Evolutionary conservation across 768 basidiomycete genomes (phyloP), one percentile per base, ranked within the genome.

Genomic region (Auricularia sp.): DNA sequence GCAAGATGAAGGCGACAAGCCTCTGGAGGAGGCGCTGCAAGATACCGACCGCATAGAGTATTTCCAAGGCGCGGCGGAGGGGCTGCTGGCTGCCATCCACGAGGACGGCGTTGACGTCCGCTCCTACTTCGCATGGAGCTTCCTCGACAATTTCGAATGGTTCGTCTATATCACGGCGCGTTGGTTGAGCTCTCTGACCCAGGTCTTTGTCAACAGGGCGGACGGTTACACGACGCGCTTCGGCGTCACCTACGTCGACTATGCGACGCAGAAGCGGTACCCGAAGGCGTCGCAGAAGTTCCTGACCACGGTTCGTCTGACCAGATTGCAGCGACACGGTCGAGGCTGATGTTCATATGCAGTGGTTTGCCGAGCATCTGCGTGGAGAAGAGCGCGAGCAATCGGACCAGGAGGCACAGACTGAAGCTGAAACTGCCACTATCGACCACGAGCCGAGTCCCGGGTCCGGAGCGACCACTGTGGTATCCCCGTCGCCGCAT

Each of bases 141-240:
- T 88, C 70, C 71, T 88, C 54, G 86, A 87, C 70, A 87, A 87
- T 73, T 87, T 88, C 66, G 87, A 88, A 74, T 87, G 87, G 84
- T 73, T 29, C 59, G 12, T 29, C 59, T 21, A 35, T 58, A 42
- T 42, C 39, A 8, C 12, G 8, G 8, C 39, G 39, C 39, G 39
- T 62, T 59, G 42, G 8, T 11, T 35, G 29, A 61, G 16, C 16
- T 11, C 29, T 3, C 21, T 65, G 47, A 65, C 11, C 7, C 23
- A 53, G 36, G 8, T 23, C 29, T 29, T 29, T 29, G 29, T 64
- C 12, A 14, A 42, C 39, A 74, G 70, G 86, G 84, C 86, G n/a
- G 86, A 88, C 65, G 85, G 87, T 34, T 87, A 87, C 68, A 72
- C 71, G 42, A 87, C 86, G 6, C 83, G 87, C 4, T 89, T 89